phyloP scores from a whole-genome alignment of 148 eudicot species.

The Pouteria glomerata region DNA sequence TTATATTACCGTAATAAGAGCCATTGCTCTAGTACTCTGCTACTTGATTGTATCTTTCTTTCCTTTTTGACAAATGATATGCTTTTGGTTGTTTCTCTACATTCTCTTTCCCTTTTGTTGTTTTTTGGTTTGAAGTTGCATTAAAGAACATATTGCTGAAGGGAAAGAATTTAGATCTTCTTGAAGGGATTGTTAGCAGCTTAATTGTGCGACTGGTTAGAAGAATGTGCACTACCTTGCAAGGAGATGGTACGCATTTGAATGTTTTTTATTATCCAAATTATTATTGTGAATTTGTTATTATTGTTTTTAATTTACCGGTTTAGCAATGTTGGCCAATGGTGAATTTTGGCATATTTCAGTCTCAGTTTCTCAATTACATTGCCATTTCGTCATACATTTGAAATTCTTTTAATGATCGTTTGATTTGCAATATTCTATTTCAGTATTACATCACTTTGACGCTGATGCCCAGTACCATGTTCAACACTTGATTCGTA shows the following conservation, averaged over 20 bases:
- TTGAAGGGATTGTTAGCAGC: slow-evolving; percentile 63
- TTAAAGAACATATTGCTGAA: slow-evolving; percentile 33
- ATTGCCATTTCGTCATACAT: neutral
- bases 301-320: slow-evolving; percentile 22
- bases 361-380: neutral
- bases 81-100: too few species aligned
- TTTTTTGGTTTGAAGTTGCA: slow-evolving; percentile 37
- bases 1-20: too few species aligned
- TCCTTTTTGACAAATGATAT: too few species aligned
- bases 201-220: slow-evolving; percentile 53
- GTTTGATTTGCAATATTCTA: neutral
- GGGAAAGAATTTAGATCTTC: slow-evolving; percentile 34
- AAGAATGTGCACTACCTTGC: slow-evolving; percentile 60
- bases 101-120: neutral
- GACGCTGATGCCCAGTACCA: slow-evolving; percentile 38
- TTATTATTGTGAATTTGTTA: neutral
- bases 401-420: neutral
- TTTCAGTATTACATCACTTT: slow-evolving; percentile 38
- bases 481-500: slow-evolving; percentile 67
- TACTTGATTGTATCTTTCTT: too few species aligned
- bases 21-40: too few species aligned
- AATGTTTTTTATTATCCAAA: neutral
- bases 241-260: slow-evolving; percentile 50
- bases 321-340: slow-evolving; percentile 28
- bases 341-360: neutral